Base-by-base conservation (phyloP, 2,329 filamentous ascomycete genomes). In the Colletotrichum higginsianum region DNA sequence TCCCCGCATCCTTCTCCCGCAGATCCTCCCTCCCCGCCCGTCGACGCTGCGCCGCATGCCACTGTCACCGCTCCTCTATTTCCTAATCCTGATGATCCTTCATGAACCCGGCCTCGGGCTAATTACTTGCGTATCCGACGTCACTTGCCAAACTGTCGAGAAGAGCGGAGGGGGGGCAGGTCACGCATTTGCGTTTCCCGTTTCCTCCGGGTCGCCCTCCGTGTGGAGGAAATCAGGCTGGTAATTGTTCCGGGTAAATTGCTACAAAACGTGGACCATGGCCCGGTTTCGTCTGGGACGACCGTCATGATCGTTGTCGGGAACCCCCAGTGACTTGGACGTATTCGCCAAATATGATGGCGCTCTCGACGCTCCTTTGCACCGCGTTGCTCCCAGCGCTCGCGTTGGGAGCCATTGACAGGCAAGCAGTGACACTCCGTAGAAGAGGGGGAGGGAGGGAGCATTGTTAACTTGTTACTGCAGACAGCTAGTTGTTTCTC, bases 401-500 rank as follows among this genome's bases (percentile, higher is more conserved):
- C 7, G 62, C 56, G 0, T 26, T 56, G 7, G 62, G 49, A 2
- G 40, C 16, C 21, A 70, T 70, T 12, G 56, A 70, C 35, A 60
- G 67, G 67, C 44, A 4, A 18, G 47, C 4, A 0, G 8, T 35
- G 7, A 5, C 2, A 6, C 9, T 56, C n/a, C 0, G 2, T 35
- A 6, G 35, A 12, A 11, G 26, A 16, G 1, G 0, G 4, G 16
- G n/a, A n/a, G n/a, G 5, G 7, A 40, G 0, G 3, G 8, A 16
- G n/a, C 3, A 30, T 16, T 13, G 35, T 12, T 23, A 11, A 21
- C 16, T 7, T 15, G 2, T 18, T 3, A 3, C 1, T 35, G 30
- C 8, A 78, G 77, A 49, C 66, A 78, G 47, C 60, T 57, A 1
- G 73, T 77, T 26, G 77, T 78, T 1, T 66, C 67, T 0, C 62